Conservation (phyloP, 2,329 filamentous ascomycete species). For the Corniculantispora saksenae region DNA sequence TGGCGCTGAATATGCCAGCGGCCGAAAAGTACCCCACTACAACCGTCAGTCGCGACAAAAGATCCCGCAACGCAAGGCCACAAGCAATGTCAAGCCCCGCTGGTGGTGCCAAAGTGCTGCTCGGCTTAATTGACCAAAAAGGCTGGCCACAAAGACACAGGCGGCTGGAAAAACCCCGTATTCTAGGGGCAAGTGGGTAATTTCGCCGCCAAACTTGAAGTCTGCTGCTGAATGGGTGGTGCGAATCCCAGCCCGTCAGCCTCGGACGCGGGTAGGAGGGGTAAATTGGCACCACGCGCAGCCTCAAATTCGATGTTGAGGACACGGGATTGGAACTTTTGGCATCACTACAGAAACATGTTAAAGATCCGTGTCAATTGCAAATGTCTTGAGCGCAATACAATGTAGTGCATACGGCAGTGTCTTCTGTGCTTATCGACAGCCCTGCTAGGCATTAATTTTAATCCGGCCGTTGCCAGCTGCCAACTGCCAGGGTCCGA, state of each 20-base stretch:
- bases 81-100: neutral
- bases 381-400: too few species aligned
- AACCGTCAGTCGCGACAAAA: constrained; percentile 1
- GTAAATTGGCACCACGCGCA: neutral
- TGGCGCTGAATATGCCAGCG: neutral
- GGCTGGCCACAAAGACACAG: neutral
- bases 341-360: neutral
- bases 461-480: constrained; percentile 8
- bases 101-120: neutral
- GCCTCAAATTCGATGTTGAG: neutral
- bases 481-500: neutral
- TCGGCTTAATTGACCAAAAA: neutral
- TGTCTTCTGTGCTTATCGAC: neutral
- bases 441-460: neutral
- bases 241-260: neutral
- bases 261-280: neutral
- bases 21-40: neutral
- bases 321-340: neutral
- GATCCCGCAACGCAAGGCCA: neutral
- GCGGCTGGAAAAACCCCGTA: neutral
- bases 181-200: neutral
- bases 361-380: too few species aligned
- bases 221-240: neutral
- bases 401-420: neutral
- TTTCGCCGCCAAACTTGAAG: neutral